These are phyloP conservation scores for Camelina neglecta DNA, from an alignment of 345 rosid genomes.

Conservation along the genomic window DNA sequence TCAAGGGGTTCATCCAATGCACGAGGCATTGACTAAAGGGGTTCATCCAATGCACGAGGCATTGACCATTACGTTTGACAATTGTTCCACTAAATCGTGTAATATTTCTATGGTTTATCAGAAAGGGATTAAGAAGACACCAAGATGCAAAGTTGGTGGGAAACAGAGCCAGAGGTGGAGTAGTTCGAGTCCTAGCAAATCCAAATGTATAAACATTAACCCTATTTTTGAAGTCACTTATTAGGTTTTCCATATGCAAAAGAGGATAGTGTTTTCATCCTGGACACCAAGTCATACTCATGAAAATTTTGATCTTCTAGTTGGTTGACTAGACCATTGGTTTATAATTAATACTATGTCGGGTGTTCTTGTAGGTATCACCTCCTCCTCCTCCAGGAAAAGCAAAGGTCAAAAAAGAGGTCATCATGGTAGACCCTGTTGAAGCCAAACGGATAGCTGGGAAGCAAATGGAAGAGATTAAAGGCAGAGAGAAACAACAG, in stretches of 20 bases:
- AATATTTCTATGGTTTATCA: constrained; percentile 4
- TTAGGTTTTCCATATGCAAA: constrained; percentile 43
- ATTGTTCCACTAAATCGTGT: neutral
- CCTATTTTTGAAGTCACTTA: constrained; percentile 32
- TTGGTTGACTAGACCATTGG: constrained; percentile 14
- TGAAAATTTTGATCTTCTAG: neutral
- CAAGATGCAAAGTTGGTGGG: constrained; percentile 43
- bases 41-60: neutral
- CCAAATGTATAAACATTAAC: constrained; percentile 66
- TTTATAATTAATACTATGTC: neutral
- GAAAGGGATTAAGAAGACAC: constrained; percentile 49
- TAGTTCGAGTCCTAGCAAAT: constrained; percentile 64
- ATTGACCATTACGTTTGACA: neutral
- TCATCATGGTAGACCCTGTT: constrained; percentile 89
- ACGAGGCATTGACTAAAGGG: neutral
- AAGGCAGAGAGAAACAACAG: constrained; percentile 68
- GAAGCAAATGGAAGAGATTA: constrained; percentile 69
- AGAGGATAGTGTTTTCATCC: constrained; percentile 6
- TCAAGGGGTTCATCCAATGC: neutral
- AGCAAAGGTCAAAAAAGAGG: constrained; percentile 44
- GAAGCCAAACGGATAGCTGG: constrained; percentile 87
- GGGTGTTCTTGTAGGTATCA: constrained; percentile 43
- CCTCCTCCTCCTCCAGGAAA: constrained; percentile 52
- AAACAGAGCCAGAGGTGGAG: constrained; percentile 56
- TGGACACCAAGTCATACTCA: neutral